phyloP scores from a whole-genome alignment of 2,329 filamentous ascomycete genomes.

The Xylariaceae sp. region DNA sequence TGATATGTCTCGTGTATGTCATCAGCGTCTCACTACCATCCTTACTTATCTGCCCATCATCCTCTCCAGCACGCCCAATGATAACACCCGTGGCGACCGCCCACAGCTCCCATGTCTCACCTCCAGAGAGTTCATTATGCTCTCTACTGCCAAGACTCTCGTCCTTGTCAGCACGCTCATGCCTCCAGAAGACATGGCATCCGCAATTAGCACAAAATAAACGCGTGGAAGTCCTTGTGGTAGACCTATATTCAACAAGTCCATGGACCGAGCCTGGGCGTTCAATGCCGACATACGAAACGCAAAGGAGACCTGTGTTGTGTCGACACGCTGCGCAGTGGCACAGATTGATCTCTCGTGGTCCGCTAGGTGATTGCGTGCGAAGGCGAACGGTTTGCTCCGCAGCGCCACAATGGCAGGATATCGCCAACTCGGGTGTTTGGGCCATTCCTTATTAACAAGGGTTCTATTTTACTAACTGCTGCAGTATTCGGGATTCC shows the following conservation, averaged over 20 bases:
- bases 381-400: conserved; percentile 28
- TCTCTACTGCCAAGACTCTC: background rate
- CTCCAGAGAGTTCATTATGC: background rate
- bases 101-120: conserved; percentile 34
- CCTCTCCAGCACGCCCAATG: conserved; percentile 9
- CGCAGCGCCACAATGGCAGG: conserved; percentile 39
- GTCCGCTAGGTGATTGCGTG: background rate
- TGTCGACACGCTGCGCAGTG: conserved; percentile 44
- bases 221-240: conserved; percentile 24
- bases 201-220: conserved; percentile 51
- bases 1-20: conserved; percentile 29
- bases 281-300: conserved; percentile 45
- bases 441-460: conserved; percentile 10
- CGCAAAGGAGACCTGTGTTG: conserved; percentile 46
- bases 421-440: conserved; percentile 21
- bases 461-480: background rate
- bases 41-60: background rate
- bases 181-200: conserved; percentile 47
- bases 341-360: conserved; percentile 35
- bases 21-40: conserved; percentile 12
- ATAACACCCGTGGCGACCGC: conserved; percentile 48
- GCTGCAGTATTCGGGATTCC: background rate
- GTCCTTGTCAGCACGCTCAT: background rate
- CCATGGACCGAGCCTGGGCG: conserved; percentile 17
- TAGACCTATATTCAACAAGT: conserved; percentile 28